These are phyloP conservation scores for Kockiozyma suomiensis DNA, from an alignment of 805 yeast species.

Conservation along the genomic window DNA sequence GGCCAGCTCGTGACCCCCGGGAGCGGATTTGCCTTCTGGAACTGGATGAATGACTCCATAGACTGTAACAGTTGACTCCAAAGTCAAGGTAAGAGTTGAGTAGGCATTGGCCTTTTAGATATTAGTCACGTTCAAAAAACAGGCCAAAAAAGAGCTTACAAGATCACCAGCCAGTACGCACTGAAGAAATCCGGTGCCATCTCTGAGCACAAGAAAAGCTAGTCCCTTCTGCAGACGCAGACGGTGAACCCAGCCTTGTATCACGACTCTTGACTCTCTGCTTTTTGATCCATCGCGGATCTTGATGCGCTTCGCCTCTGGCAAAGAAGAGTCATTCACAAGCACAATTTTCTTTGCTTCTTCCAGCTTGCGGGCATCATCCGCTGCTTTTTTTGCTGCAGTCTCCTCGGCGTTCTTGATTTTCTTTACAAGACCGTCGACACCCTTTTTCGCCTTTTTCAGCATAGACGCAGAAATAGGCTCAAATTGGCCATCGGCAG, in stretches of 20 bases:
- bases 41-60: constrained; percentile 80
- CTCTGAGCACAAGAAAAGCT: constrained; percentile 88
- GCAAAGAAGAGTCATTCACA: constrained; percentile 71
- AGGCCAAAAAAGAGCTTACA: constrained; percentile 14
- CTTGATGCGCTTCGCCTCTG: constrained; percentile 68
- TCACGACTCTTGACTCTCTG: constrained; percentile 70
- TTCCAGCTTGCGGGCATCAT: constrained; percentile 72
- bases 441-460: constrained; percentile 96
- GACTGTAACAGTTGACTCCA: constrained; percentile 80
- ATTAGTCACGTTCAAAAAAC: background rate
- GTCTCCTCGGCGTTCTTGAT: constrained; percentile 57
- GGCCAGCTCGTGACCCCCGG: constrained; percentile 92
- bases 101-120: constrained; percentile 69
- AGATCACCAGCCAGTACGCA: constrained; percentile 86
- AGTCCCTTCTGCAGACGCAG: constrained; percentile 90
- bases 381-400: constrained; percentile 61
- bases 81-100: constrained; percentile 78
- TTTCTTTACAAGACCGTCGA: constrained; percentile 85
- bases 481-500: constrained; percentile 63
- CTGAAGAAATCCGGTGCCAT: constrained; percentile 91
- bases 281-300: constrained; percentile 56
- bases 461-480: constrained; percentile 88
- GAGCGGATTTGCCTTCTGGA: constrained; percentile 96
- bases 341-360: constrained; percentile 79
- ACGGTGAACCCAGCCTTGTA: constrained; percentile 96